These are phyloP conservation scores for Camillea tinctor DNA, from an alignment of 2,329 filamentous ascomycete genomes.

Conservation along the genomic window DNA sequence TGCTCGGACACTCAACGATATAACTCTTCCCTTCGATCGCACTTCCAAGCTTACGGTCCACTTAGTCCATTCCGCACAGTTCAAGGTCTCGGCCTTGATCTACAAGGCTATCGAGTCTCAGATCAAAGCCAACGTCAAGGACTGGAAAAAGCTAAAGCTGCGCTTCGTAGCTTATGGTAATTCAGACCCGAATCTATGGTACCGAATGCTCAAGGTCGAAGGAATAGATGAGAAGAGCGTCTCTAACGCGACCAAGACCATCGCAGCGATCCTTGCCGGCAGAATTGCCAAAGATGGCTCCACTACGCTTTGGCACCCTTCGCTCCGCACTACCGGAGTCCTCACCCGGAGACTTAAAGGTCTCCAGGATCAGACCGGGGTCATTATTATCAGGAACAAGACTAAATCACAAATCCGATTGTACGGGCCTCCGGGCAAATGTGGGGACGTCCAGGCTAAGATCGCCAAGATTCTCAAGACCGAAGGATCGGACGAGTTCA, in stretches of 20 bases:
- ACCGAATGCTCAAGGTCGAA: constrained; percentile 38
- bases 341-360: constrained; percentile 17
- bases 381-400: constrained; percentile 32
- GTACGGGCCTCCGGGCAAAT: constrained; percentile 24
- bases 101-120: constrained; percentile 31
- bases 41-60: constrained; percentile 36
- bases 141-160: constrained; percentile 33
- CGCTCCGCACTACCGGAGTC: constrained; percentile 22
- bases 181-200: constrained; percentile 20
- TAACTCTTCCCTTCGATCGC: constrained; percentile 30
- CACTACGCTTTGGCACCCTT: constrained; percentile 33
- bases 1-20: constrained; percentile 30
- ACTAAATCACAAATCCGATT: constrained; percentile 30
- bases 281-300: constrained; percentile 25
- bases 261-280: constrained; percentile 36
- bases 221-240: constrained; percentile 32
- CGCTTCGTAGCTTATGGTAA: constrained; percentile 27
- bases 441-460: constrained; percentile 10
- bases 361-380: constrained; percentile 19
- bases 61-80: constrained; percentile 37
- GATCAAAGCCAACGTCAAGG: constrained; percentile 25
- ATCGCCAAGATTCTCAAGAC: constrained; percentile 16
- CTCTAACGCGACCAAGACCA: constrained; percentile 29
- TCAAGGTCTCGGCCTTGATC: constrained; percentile 37
- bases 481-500: constrained; percentile 3